phyloP scores from a whole-genome alignment of 495 filamentous ascomycete species.

The Bacidia gigantensis region DNA sequence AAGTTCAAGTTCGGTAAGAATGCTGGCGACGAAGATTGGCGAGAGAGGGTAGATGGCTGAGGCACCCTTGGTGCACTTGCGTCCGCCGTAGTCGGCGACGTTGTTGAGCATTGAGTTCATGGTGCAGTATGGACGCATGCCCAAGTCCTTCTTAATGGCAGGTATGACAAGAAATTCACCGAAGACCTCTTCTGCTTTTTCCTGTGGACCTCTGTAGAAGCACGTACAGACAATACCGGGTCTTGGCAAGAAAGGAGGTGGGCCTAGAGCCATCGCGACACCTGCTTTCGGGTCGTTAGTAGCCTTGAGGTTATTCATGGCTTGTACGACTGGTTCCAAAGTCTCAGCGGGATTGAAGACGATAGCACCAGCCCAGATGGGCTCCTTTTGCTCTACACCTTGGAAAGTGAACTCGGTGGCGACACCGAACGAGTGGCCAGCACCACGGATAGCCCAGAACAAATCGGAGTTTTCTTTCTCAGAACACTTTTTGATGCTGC shows the following conservation, averaged over 20 bases:
- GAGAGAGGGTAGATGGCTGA: conserved; percentile 28
- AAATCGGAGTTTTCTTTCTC: conserved; percentile 28
- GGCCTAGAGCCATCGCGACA: conserved; percentile 27
- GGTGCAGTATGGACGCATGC: conserved; percentile 30
- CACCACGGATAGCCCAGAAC: conserved; percentile 40
- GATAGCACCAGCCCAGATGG: conserved; percentile 36
- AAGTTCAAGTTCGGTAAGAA: conserved; percentile 20
- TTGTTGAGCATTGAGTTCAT: conserved; percentile 28
- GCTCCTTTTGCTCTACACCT: conserved; percentile 27
- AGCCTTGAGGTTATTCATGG: neutral
- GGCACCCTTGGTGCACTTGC: conserved; percentile 23
- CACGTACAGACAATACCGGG: conserved; percentile 29
- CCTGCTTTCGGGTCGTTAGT: conserved; percentile 27
- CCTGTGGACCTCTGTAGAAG: conserved; percentile 39
- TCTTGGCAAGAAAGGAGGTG: conserved; percentile 17
- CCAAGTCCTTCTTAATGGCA: conserved; percentile 26
- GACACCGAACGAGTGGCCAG: conserved; percentile 38
- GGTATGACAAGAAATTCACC: conserved; percentile 23
- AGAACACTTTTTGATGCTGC: conserved; percentile 24
- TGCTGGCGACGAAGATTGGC: conserved; percentile 23
- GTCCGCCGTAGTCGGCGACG: conserved; percentile 11
- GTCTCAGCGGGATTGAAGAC: conserved; percentile 22
- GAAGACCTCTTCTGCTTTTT: conserved; percentile 30
- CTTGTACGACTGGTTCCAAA: neutral
- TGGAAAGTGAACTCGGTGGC: conserved; percentile 37